These are phyloP conservation scores for Talaromyces sp. DNA, from an alignment of 2,329 filamentous ascomycete genomes.

Conservation along the genomic window DNA sequence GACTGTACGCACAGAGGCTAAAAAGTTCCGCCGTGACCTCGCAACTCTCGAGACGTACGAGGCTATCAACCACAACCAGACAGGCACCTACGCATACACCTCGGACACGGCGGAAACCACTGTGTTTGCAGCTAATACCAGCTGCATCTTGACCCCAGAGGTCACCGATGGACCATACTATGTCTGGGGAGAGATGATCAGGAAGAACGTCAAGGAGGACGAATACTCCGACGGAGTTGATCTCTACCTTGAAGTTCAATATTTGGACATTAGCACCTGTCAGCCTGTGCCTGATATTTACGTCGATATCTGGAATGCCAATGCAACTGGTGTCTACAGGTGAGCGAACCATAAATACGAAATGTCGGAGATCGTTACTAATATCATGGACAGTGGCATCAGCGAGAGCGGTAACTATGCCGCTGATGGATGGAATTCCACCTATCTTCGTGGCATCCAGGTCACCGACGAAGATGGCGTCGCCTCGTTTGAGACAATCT, in stretches of 20 bases:
- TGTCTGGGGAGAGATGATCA: conserved; percentile 44
- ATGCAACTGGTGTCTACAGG: conserved; percentile 46
- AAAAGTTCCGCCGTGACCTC: not conserved
- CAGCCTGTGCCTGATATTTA: conserved; percentile 37
- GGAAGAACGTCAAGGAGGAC: conserved; percentile 41
- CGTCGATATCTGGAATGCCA: conserved; percentile 49
- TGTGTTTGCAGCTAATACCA: conserved; percentile 36
- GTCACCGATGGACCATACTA: conserved; percentile 47
- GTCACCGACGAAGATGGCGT: conserved; percentile 48
- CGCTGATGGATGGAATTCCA: conserved; percentile 34
- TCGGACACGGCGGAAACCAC: not conserved
- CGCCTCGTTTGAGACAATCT: conserved; percentile 47
- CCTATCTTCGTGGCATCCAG: conserved; percentile 51
- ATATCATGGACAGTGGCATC: conserved; percentile 18
- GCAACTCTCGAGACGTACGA: not conserved
- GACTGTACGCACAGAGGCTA: not conserved
- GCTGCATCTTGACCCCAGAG: conserved; percentile 44
- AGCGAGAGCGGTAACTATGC: conserved; percentile 3
- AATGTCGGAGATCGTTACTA: not conserved
- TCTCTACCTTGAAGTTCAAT: conserved; percentile 45
- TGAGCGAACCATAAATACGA: not conserved
- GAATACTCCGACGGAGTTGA: conserved; percentile 37
- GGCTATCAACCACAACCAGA: not conserved
- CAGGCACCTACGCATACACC: not conserved
- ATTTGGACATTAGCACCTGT: conserved; percentile 48